phyloP scores from a whole-genome alignment of 495 filamentous ascomycete genomes.

The Pyrenula aspistea region DNA sequence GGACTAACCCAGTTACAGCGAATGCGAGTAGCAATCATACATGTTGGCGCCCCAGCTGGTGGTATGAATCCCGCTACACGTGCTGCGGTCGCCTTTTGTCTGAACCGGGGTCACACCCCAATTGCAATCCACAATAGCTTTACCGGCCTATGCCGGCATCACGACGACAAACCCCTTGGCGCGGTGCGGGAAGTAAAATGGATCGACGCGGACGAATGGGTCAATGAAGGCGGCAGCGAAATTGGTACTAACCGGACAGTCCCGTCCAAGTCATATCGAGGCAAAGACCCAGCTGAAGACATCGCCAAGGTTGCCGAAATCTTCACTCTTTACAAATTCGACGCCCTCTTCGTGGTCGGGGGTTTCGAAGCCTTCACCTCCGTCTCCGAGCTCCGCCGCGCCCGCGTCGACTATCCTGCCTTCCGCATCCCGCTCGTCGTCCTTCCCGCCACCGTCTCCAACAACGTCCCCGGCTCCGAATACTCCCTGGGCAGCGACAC shows the following conservation, averaged over 20 bases:
- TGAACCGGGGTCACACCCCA: slow-evolving; percentile 84
- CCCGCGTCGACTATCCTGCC: slow-evolving; percentile 60
- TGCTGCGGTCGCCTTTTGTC: slow-evolving; percentile 89
- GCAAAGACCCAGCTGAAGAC: slow-evolving; percentile 34
- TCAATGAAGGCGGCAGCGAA: slow-evolving; percentile 90
- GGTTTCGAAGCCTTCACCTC: slow-evolving; percentile 97
- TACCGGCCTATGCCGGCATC: slow-evolving; percentile 85
- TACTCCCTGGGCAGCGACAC: slow-evolving; percentile 96
- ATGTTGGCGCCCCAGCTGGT: slow-evolving; percentile 95
- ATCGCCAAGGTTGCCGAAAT: slow-evolving; percentile 72
- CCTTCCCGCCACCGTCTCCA: slow-evolving; percentile 92
- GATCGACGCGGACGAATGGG: slow-evolving; percentile 93
- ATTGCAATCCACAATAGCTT: slow-evolving; percentile 95
- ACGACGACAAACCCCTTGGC: slow-evolving; percentile 66
- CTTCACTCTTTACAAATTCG: slow-evolving; percentile 77
- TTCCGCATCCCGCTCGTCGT: slow-evolving; percentile 90
- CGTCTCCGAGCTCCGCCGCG: slow-evolving; percentile 72
- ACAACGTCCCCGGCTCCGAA: slow-evolving; percentile 97
- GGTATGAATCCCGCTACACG: slow-evolving; percentile 97
- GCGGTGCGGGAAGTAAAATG: slow-evolving; percentile 76
- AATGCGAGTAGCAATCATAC: slow-evolving; percentile 90
- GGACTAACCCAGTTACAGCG: slow-evolving; percentile 32
- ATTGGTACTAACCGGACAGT: slow-evolving; percentile 96
- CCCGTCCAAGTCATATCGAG: slow-evolving; percentile 41
- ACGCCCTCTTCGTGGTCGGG: slow-evolving; percentile 85